Conservation (phyloP, 306 rosid species). For the Rubus idaeus region DNA sequence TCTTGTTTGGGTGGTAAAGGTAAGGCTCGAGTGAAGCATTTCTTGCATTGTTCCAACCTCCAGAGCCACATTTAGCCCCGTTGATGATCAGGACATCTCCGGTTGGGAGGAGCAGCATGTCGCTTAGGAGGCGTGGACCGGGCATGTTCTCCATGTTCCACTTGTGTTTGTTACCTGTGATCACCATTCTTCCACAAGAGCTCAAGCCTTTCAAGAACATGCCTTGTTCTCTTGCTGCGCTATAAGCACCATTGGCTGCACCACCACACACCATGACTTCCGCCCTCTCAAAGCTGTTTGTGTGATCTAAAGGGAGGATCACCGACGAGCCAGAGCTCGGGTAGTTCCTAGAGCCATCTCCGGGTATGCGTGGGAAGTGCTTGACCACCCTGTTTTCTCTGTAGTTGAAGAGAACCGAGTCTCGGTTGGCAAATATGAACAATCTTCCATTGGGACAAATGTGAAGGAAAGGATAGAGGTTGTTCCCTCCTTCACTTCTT, state of each 20-base stretch:
- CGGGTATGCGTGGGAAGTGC: slow-evolving; percentile 71
- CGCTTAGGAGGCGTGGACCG: slow-evolving; percentile 57
- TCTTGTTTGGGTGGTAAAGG: slow-evolving; percentile 48
- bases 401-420: slow-evolving; percentile 61
- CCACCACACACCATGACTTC: slow-evolving; percentile 92
- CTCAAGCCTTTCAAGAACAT: slow-evolving; percentile 51
- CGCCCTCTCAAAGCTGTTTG: slow-evolving; percentile 38
- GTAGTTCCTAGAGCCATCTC: slow-evolving; percentile 63
- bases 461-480: slow-evolving; percentile 81
- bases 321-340: slow-evolving; percentile 82
- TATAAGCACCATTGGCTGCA: slow-evolving; percentile 57
- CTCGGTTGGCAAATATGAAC: slow-evolving; percentile 72
- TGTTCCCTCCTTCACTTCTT: slow-evolving; percentile 41
- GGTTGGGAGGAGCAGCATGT: slow-evolving; percentile 76
- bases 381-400: slow-evolving; percentile 51
- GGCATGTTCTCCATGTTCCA: slow-evolving; percentile 93
- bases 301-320: slow-evolving; percentile 68
- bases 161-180: slow-evolving; percentile 48
- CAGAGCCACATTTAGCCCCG: slow-evolving; percentile 64
- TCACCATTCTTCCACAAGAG: slow-evolving; percentile 86
- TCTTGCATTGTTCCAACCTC: slow-evolving; percentile 67
- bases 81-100: slow-evolving; percentile 68
- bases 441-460: slow-evolving; percentile 71
- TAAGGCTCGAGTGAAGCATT: slow-evolving; percentile 65
- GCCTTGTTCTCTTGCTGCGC: slow-evolving; percentile 35